These are phyloP conservation scores for Podospora pseudocomata DNA, from an alignment of 495 filamentous ascomycete genomes.

Conservation along the genomic window DNA sequence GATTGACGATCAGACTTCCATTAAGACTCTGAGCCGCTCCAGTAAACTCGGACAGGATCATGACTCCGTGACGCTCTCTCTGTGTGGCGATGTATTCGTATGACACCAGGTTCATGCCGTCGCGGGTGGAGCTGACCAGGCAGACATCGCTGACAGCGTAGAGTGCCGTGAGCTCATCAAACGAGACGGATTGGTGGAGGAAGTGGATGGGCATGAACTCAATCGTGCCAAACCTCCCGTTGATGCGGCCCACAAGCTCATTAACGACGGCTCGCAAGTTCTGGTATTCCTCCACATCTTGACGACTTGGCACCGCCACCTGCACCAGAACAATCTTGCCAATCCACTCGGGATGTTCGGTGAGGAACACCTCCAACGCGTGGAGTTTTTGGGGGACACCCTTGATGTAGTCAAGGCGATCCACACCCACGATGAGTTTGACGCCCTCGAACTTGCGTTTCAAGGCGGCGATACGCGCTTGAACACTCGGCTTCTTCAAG, in stretches of 20 bases:
- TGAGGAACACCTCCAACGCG: conserved; percentile 84
- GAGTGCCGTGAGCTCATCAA: conserved; percentile 86
- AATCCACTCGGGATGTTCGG: conserved; percentile 86
- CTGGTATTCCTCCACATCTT: conserved; percentile 95
- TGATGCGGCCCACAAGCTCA: conserved; percentile 86
- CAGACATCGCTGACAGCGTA: conserved; percentile 90
- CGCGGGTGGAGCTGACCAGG: conserved; percentile 83
- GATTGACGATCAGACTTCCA: conserved; percentile 83
- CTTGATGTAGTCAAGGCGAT: conserved; percentile 93
- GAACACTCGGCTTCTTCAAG: conserved; percentile 73
- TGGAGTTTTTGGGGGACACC: conserved; percentile 93
- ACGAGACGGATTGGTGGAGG: conserved; percentile 83
- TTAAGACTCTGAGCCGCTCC: conserved; percentile 85
- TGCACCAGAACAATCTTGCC: conserved; percentile 90
- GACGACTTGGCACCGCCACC: conserved; percentile 84
- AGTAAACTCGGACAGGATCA: conserved; percentile 90
- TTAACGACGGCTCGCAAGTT: conserved; percentile 87
- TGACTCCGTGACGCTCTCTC: conserved; percentile 73
- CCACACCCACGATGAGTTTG: conserved; percentile 89
- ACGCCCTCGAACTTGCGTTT: conserved; percentile 79
- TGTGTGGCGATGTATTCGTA: conserved; percentile 96
- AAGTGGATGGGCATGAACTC: conserved; percentile 94
- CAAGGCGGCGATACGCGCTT: conserved; percentile 71
- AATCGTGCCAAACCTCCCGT: conserved; percentile 87
- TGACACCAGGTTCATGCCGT: conserved; percentile 95